Evolutionary conservation across 441 rosid genomes (phyloP).

Genomic region (Arabidopsis lyrata): DNA sequence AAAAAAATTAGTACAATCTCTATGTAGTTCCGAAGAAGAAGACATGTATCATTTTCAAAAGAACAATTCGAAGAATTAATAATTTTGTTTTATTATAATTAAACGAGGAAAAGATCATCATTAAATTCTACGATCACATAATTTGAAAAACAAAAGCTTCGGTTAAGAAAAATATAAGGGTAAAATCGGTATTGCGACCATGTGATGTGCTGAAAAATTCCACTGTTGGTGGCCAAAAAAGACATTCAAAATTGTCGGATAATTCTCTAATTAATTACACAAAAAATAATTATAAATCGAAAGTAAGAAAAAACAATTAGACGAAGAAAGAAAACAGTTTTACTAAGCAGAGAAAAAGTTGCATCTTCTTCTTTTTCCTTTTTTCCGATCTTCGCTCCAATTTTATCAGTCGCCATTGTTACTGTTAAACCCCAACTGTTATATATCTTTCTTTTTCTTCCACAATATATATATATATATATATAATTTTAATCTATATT

Average conservation of each 20-base stretch:
- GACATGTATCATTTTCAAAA: not conserved
- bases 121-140: constrained; percentile 29
- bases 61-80: not conserved
- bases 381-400: constrained; percentile 41
- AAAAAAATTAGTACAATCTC: not conserved
- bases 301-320: not conserved
- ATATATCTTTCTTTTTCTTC: constrained; percentile 5
- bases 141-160: constrained; percentile 26
- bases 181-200: constrained; percentile 34
- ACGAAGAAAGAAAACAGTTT: constrained; percentile 42
- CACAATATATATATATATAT: constrained; percentile 1
- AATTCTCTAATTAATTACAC: constrained; percentile 5
- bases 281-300: not conserved
- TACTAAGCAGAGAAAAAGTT: constrained; percentile 53
- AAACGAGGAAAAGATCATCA: constrained; percentile 30
- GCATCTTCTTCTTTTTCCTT: constrained; percentile 55
- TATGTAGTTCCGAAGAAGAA: not conserved
- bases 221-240: constrained; percentile 44
- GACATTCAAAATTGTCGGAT: constrained; percentile 45
- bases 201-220: constrained; percentile 39
- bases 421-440: constrained; percentile 18
- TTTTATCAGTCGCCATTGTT: constrained; percentile 39
- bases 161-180: constrained; percentile 25
- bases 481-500: not conserved
- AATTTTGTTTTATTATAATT: not conserved